Base-by-base conservation (phyloP, 441 rosid genomes). In the Eugenia klotzschiana region DNA sequence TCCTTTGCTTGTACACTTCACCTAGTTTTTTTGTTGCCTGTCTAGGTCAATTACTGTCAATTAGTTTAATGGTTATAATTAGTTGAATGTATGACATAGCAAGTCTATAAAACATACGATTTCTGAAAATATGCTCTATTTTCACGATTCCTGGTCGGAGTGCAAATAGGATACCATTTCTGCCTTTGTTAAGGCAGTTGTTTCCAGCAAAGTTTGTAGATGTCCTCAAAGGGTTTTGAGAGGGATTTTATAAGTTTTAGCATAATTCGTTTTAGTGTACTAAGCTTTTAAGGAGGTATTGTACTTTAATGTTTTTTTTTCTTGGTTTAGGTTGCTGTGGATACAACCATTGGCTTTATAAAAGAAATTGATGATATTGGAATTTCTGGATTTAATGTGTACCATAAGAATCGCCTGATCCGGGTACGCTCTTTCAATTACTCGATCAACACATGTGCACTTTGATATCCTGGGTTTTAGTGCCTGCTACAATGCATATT, bases 391-490 rank as follows among this genome's bases (percentile, higher is more conserved):
- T 93, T 89, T 88, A 96, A 94, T 60, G 96, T 96, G 72, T 96
- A 96, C 89, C 98, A 96, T 83, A 94, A 93, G 87, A 96, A 96
- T 91, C 97, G 98, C 86, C 98, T 96, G 82, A 96, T 96, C 87
- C 90, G 91, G 95, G 99, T 92, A 93, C 72, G 89, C 83, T 83
- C 82, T 86, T 15, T 53, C 81, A 60, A 55, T 73, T 6, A 53
- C 54, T 20, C 7, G 12, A 16, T 60, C 23, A 82, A 51, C 43
- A 69, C 79, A 80, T 77, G 46, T 79, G 58, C 82, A 80, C 51
- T 83, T 74, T 55, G 26, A 52, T 51, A 49, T 83, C 50, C 25
- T 77, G 53, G 22, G 79, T 46, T 27, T 27, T 25, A 46, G 33
- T 60, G 40, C 54, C 60, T 86, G 84, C 49, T 77, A 60, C 74